Evolutionary conservation across 768 basidiomycete genomes (phyloP).

Genomic region (Trametes cubensis): DNA sequence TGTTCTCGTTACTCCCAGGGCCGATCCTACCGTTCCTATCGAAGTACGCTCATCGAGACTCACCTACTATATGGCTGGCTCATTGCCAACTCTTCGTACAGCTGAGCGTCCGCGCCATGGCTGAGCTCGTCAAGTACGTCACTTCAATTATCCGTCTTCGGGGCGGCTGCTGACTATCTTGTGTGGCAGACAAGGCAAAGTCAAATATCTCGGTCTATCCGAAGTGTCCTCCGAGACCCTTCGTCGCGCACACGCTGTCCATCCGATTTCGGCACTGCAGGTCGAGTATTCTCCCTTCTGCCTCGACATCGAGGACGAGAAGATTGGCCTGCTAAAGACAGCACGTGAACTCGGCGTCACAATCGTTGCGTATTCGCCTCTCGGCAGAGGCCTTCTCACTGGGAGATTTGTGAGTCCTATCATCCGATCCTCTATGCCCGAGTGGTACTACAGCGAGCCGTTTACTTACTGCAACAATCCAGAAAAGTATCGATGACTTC

Average conservation of each 20-base stretch:
- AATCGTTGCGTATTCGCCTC: slow-evolving; percentile 48
- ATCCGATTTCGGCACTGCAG: slow-evolving; percentile 48
- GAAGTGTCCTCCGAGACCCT: slow-evolving; percentile 32
- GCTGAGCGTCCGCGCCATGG: slow-evolving; percentile 31
- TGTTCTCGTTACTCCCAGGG: slow-evolving; percentile 8
- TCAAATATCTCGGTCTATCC: slow-evolving; percentile 35
- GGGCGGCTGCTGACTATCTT: neutral
- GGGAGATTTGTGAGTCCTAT: slow-evolving; percentile 29
- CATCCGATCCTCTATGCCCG: neutral
- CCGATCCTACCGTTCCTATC: slow-evolving; percentile 31
- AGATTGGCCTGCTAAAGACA: slow-evolving; percentile 42
- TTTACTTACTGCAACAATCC: neutral
- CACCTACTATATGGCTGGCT: too few species aligned
- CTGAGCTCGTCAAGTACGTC: slow-evolving; percentile 33
- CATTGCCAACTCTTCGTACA: neutral
- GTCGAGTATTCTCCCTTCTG: slow-evolving; percentile 49
- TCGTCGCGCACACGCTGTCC: slow-evolving; percentile 41
- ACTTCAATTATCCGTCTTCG: neutral
- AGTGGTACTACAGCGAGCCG: neutral
- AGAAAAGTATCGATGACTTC: slow-evolving; percentile 38
- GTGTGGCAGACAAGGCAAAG: slow-evolving; percentile 31
- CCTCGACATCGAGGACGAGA: slow-evolving; percentile 46
- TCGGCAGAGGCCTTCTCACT: slow-evolving; percentile 36
- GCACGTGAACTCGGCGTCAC: slow-evolving; percentile 47
- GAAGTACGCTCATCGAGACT: slow-evolving; percentile 14